phyloP scores from a whole-genome alignment of 2,329 filamentous ascomycete genomes.

The Ilyonectria sp. region DNA sequence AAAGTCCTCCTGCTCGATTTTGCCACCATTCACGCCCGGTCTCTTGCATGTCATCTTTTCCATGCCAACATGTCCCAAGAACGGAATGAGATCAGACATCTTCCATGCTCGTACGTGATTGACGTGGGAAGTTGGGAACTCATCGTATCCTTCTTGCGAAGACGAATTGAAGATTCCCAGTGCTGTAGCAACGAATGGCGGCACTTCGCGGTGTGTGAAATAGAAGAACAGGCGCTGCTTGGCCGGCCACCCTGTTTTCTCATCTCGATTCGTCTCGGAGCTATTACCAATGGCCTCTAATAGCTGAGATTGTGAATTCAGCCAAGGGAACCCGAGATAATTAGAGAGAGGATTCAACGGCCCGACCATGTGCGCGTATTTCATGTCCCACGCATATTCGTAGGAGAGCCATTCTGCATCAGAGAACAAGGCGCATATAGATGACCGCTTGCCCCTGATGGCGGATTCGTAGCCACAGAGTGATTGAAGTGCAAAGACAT shows the following conservation, averaged over 20 bases:
- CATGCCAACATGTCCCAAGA: conserved; percentile 44
- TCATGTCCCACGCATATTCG: conserved; percentile 47
- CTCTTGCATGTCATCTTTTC: conserved; percentile 43
- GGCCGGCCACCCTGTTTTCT: conserved; percentile 36
- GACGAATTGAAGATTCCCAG: conserved; percentile 45
- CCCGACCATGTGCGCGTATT: conserved; percentile 45
- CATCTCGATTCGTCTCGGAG: conserved; percentile 1
- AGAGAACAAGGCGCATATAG: conserved; percentile 37
- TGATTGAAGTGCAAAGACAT: conserved; percentile 43
- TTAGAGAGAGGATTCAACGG: conserved; percentile 41
- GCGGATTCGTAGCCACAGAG: conserved; percentile 45
- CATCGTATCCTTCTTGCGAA: conserved; percentile 36
- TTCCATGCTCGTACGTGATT: conserved; percentile 44
- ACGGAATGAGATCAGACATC: conserved; percentile 44
- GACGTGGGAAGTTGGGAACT: conserved; percentile 42
- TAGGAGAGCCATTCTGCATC: conserved; percentile 44
- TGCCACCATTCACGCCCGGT: conserved; percentile 15
- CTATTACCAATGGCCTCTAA: conserved; percentile 31
- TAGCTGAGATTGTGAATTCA: conserved; percentile 36
- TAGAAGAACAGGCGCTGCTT: conserved; percentile 42
- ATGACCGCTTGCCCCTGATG: conserved; percentile 37
- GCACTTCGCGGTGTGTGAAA: conserved; percentile 44
- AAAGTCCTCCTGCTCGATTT: conserved; percentile 34
- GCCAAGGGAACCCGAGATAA: conserved; percentile 42
- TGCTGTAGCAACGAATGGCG: conserved; percentile 42